phyloP scores from a whole-genome alignment of 306 rosid genomes.

The Hippophae gyantsensis region DNA sequence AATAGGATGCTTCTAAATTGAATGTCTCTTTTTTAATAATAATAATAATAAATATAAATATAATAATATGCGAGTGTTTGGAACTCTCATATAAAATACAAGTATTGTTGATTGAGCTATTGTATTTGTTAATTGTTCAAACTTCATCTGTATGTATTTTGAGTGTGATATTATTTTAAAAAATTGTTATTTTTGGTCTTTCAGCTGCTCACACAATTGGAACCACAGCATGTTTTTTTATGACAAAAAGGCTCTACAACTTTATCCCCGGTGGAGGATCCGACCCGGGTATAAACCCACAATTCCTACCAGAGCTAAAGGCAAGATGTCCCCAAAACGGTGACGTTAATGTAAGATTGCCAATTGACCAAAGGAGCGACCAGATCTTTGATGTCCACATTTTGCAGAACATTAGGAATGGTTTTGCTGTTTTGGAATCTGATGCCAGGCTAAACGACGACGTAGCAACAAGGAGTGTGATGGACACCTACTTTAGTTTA shows the following conservation, averaged over 20 bases:
- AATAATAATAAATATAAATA: no score
- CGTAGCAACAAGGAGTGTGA: constrained; percentile 23
- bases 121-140: no score
- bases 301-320: constrained; percentile 30
- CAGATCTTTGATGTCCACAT: constrained; percentile 43
- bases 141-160: no score
- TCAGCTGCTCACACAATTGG: constrained; percentile 92
- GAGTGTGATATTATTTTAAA: no score
- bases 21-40: no score
- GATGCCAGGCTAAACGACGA: constrained; percentile 72
- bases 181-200: not conserved
- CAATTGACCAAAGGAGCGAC: constrained; percentile 48
- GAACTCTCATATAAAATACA: no score
- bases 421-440: constrained; percentile 69
- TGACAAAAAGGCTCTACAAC: constrained; percentile 58
- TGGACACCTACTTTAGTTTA: constrained; percentile 48
- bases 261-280: constrained; percentile 52
- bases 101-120: no score
- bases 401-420: constrained; percentile 51
- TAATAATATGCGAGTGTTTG: no score
- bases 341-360: constrained; percentile 33
- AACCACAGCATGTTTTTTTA: constrained; percentile 87
- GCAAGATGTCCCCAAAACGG: constrained; percentile 53
- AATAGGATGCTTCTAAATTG: no score
- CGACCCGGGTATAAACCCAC: constrained; percentile 55